Percentiles rank a stretch among this genome's conserved stretches.
phyloP scores from a whole-genome alignment of 108 stramenopile species.

The Fragilaria crotonensis region DNA sequence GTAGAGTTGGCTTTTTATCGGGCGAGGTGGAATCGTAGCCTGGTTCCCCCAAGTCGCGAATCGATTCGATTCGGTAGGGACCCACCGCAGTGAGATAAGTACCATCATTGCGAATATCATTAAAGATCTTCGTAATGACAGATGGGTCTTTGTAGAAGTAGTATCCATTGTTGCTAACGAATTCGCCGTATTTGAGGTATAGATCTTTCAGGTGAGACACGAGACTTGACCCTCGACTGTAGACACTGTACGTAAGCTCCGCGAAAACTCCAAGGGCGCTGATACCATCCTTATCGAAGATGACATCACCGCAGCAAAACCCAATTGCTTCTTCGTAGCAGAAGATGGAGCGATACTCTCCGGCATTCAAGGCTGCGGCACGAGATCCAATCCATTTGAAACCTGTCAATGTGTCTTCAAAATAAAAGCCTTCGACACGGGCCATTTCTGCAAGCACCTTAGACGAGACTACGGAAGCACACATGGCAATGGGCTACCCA shows the following conservation, averaged over 20 bases:
- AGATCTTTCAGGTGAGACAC: slow-evolving; percentile 61
- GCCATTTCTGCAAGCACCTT: slow-evolving; percentile 86
- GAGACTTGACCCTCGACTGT: slow-evolving; percentile 42
- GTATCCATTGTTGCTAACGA: slow-evolving; percentile 89
- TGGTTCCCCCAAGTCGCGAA: slow-evolving; percentile 80
- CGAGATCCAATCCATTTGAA: slow-evolving; percentile 95
- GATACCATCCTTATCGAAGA: slow-evolving; percentile 91
- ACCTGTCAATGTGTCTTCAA: slow-evolving; percentile 94
- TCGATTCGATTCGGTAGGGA: slow-evolving; percentile 55
- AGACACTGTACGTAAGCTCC: slow-evolving; percentile 68
- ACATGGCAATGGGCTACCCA: slow-evolving; percentile 72
- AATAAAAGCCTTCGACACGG: slow-evolving; percentile 78
- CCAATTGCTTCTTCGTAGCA: slow-evolving; percentile 98
- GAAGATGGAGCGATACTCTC: slow-evolving; percentile 71
- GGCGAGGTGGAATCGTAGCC: slow-evolving; percentile 81
- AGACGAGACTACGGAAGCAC: slow-evolving; percentile 91
- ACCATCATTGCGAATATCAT: slow-evolving; percentile 61
- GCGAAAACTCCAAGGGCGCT: slow-evolving; percentile 75
- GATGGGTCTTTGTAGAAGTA: slow-evolving; percentile 72
- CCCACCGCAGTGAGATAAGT: slow-evolving; percentile 60
- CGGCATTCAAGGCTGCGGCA: slow-evolving; percentile 37
- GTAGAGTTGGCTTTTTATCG: slow-evolving; percentile 76
- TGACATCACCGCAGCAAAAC: slow-evolving; percentile 83
- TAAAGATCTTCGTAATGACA: slow-evolving; percentile 70
- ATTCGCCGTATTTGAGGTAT: slow-evolving; percentile 87